phyloP scores from a whole-genome alignment of 2,329 filamentous ascomycete species.

The Aspergillus phoenicis region DNA sequence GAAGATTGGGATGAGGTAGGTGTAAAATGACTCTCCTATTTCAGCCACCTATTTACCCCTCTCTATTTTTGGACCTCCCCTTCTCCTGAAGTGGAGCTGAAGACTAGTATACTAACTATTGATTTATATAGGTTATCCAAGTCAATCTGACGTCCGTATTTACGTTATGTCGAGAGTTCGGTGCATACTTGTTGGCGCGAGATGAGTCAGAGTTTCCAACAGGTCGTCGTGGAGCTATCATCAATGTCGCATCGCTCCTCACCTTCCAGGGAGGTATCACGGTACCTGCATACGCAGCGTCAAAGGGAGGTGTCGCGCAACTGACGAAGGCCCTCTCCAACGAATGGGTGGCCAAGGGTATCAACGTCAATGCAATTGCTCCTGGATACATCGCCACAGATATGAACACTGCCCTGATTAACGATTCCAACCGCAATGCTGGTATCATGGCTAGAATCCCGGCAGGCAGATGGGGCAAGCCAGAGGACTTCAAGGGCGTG shows the following conservation, averaged over 20 bases:
- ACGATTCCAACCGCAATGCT: conserved; percentile 67
- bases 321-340: conserved; percentile 83
- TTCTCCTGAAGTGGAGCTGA: neutral
- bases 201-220: conserved; percentile 31
- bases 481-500: conserved; percentile 84
- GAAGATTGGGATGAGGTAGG: conserved; percentile 71
- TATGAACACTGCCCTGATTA: conserved; percentile 82
- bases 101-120: neutral
- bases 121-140: conserved; percentile 65
- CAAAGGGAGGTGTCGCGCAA: conserved; percentile 82
- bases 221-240: conserved; percentile 55
- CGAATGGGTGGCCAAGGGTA: conserved; percentile 78
- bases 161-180: conserved; percentile 39
- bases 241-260: conserved; percentile 82
- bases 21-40: neutral
- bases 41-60: neutral
- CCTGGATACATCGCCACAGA: conserved; percentile 88
- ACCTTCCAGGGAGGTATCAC: conserved; percentile 86
- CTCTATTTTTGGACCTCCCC: neutral
- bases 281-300: conserved; percentile 83
- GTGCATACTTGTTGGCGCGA: conserved; percentile 35
- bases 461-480: conserved; percentile 76
- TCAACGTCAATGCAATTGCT: conserved; percentile 85
- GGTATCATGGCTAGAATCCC: conserved; percentile 80
- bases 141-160: conserved; percentile 60